Conservation (phyloP, 495 filamentous ascomycete species). For the Penicillium nucicola region DNA sequence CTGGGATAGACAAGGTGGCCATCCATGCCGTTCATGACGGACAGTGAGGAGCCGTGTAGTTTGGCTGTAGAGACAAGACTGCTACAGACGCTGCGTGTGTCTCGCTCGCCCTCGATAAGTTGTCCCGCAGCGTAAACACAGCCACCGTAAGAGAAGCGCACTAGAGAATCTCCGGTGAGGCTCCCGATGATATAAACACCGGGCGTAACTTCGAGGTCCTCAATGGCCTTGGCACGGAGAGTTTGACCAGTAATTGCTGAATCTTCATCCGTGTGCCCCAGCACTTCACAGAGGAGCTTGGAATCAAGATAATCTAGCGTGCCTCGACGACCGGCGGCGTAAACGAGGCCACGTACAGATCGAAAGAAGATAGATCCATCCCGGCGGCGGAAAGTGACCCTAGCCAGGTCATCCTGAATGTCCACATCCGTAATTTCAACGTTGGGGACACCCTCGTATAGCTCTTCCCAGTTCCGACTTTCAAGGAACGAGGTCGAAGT, state of each 20-base stretch:
- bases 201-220: conserved; percentile 52
- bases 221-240: conserved; percentile 51
- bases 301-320: conserved; percentile 52
- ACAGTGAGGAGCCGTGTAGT: conserved; percentile 20
- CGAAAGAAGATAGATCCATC: conserved; percentile 47
- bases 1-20: conserved; percentile 34
- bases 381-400: conserved; percentile 43
- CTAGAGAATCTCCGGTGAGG: conserved; percentile 61
- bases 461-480: conserved; percentile 45
- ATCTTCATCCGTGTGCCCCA: conserved; percentile 28
- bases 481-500: conserved; percentile 45
- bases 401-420: conserved; percentile 26
- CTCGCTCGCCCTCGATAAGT: conserved; percentile 34
- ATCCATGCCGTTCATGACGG: conserved; percentile 42
- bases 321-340: conserved; percentile 61
- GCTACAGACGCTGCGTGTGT: conserved; percentile 14
- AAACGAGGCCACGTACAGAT: conserved; percentile 49
- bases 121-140: conserved; percentile 57
- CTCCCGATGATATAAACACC: conserved; percentile 62
- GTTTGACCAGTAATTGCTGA: conserved; percentile 52
- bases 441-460: conserved; percentile 61
- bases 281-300: conserved; percentile 48
- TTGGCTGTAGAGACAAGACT: conserved; percentile 15
- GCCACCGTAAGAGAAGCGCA: conserved; percentile 62
- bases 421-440: conserved; percentile 47